Base-by-base conservation (phyloP, 257 asterid genomes). In the Cinchona pubescens region DNA sequence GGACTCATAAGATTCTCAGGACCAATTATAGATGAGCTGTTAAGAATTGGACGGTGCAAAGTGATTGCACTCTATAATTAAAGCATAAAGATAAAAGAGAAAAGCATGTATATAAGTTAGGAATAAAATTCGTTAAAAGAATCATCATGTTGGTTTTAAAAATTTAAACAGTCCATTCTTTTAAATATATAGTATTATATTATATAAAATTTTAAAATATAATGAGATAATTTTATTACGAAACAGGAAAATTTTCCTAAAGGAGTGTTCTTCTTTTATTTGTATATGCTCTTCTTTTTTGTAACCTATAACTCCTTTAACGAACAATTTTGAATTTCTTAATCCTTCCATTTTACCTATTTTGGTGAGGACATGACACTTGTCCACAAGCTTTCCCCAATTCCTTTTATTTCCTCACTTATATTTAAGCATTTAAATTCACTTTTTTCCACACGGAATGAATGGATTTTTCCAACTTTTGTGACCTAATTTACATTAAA, bases 361-460 rank as follows among this genome's bases (percentile, higher is more conserved):
- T 6, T 66, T 68, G 35, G 48, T 45, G 62, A n/a, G n/a, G 53
- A 48, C 37, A 76, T 46, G 72, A 65, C 85, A 81, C 83, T 11
- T 78, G 82, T 73, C 75, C 32, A 0, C 70, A 23, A 67, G 38
- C 80, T 67, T 75, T 37, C 15, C 45, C 38, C 51, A 21, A 67
- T 46, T 19, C 23, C 37, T 75, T 60, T 67, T 46, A 59, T 60
- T 14, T 30, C 43, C 14, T 56, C n/a, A 27, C 71, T 75, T 79
- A 1, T 3, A 3, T 38, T 37, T n/a, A n/a, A n/a, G n/a, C n/a
- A 21, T 72, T 29, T 62, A 9, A 21, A 25, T 65, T 1, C 21
- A 6, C 69, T 53, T 82, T 84, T 76, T 46, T 76, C 78, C 85
- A 82, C 84, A 78, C 82, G 88, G 80, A 51, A 74, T 73, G 85